Base-by-base conservation (phyloP, 208 protist genomes). In the Leishmania lainsoni region DNA sequence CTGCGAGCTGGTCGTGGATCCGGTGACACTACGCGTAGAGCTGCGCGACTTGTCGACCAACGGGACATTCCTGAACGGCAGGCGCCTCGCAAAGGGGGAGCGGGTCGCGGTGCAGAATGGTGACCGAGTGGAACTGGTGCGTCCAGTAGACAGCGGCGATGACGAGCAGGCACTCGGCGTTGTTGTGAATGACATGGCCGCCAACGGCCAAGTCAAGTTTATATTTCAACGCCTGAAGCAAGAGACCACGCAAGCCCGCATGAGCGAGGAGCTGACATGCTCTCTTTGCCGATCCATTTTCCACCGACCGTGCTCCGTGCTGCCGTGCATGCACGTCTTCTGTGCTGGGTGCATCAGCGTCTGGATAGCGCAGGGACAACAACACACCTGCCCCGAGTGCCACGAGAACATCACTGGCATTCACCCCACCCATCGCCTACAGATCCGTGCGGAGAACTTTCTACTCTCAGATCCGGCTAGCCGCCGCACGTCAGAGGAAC, bases 251-350 rank as follows among this genome's bases (percentile, higher is more conserved):
- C 63, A 77, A 49, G 81, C 71, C 4, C 68, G 84, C 75, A 65
- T 96, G 61, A 54, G 86, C 68, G 87, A 86, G 83, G 90, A 96
- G 85, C 84, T 98, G 72, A 96, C 90, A 26, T 98, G 96, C 79
- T 83, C 84, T 8, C 87, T 97, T 32, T 98, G 96, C 80, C 59
- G 68, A 3, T 35, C 35, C 20, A 51, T 98, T 10, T 96, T 93
- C 70, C 81, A 90, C 82, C 93, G 94, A 0, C 93, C 94, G 0
- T 95, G 93, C 83, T 93, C 82, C 49, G 73, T 93, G 73, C 78
- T 97, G 75, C 96, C 96, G 14, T 98, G 96, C 75, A 90, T 96
- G 87, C 96, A 98, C 88, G 91, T 93, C 56, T 97, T 96, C 79
- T 98, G 96, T 76, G 90, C 91, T 5, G 75, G 81, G 16, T 98